Conservation (phyloP, 129 eudicot genomes). For the Sambucus nigra region DNA sequence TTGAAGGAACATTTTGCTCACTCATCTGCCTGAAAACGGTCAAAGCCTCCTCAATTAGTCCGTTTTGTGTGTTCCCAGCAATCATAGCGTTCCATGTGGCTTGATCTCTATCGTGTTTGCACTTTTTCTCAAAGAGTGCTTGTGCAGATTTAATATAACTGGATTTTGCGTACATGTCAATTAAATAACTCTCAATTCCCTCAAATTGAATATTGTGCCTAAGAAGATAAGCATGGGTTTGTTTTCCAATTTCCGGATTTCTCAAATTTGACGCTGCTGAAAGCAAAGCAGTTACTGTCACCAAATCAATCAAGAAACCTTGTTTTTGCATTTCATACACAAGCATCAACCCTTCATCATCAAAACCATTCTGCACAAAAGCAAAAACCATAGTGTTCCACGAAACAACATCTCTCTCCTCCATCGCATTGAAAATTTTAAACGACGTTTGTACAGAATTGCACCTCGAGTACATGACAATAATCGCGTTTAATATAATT, state of each 20-base stretch:
- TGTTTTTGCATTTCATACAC: slow-evolving; percentile 64
- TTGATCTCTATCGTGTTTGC: slow-evolving; percentile 40
- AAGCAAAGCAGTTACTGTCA: slow-evolving; percentile 58
- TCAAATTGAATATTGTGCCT: slow-evolving; percentile 58
- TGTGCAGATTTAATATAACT: slow-evolving; percentile 54
- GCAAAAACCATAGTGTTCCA: slow-evolving; percentile 85
- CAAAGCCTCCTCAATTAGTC: slow-evolving; percentile 56
- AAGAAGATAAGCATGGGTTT: slow-evolving; percentile 67
- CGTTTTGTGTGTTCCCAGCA: slow-evolving; percentile 64
- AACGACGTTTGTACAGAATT: slow-evolving; percentile 40
- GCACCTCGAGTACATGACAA: slow-evolving; percentile 81
- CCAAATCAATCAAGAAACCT: slow-evolving; percentile 58
- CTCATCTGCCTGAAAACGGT: slow-evolving; percentile 52
- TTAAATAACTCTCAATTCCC: slow-evolving; percentile 76
- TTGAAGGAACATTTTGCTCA: slow-evolving; percentile 38
- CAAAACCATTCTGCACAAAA: slow-evolving; percentile 69
- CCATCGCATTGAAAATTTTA: slow-evolving; percentile 45
- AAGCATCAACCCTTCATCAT: slow-evolving; percentile 69
- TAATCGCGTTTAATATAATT: slow-evolving; percentile 45
- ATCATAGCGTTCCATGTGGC: slow-evolving; percentile 89
- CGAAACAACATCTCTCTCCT: slow-evolving; percentile 66
- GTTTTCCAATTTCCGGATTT: slow-evolving; percentile 55
- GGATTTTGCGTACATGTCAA: slow-evolving; percentile 81
- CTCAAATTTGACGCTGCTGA: slow-evolving; percentile 84
- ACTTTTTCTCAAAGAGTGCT: slow-evolving; percentile 33